phyloP scores from a whole-genome alignment of 2,329 filamentous ascomycete species.

The Biscogniauxia sp. region DNA sequence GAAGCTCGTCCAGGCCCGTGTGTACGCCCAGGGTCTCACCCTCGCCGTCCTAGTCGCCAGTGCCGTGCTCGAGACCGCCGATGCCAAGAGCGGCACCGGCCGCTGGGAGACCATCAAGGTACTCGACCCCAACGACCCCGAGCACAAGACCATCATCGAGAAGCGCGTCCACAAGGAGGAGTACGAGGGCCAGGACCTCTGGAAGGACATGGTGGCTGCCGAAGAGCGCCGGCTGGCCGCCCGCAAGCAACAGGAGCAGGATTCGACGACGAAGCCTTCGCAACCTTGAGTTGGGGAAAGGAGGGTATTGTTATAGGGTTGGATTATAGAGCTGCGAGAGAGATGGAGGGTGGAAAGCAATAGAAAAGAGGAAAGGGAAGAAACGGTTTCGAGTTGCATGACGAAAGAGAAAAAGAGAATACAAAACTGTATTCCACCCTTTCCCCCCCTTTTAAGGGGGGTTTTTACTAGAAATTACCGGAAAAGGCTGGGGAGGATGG shows the following conservation, averaged over 20 bases:
- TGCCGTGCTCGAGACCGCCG: conserved; percentile 76
- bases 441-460: no score
- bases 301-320: no score
- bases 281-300: neutral
- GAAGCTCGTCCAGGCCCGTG: conserved; percentile 91
- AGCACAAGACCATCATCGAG: conserved; percentile 80
- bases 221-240: conserved; percentile 62
- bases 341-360: no score
- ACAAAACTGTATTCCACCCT: no score
- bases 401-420: no score
- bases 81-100: conserved; percentile 72
- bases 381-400: no score
- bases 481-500: no score
- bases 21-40: conserved; percentile 89
- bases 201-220: conserved; percentile 86
- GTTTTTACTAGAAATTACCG: no score
- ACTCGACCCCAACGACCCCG: conserved; percentile 75
- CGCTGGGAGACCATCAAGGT: conserved; percentile 84
- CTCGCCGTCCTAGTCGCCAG: conserved; percentile 78
- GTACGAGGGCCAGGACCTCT: conserved; percentile 86
- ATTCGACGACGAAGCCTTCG: conserved; percentile 10
- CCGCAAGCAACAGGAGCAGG: conserved; percentile 22
- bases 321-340: no score
- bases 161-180: conserved; percentile 85
- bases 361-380: no score